phyloP scores from a whole-genome alignment of 441 rosid species.

The Pelargonium exstipulatum region DNA sequence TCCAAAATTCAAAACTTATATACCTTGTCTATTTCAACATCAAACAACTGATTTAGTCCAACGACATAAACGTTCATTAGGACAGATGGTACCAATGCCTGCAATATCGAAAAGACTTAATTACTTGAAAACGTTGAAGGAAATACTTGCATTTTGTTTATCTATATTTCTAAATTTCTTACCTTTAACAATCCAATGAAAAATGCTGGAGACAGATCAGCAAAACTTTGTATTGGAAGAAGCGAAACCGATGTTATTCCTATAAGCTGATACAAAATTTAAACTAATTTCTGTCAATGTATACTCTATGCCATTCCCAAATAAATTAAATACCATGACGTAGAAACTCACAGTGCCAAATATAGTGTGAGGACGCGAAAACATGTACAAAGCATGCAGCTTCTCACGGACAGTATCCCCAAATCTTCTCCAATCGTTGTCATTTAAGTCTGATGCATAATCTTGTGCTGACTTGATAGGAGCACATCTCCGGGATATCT shows the following conservation, averaged over 20 bases:
- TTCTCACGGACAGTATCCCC: background rate
- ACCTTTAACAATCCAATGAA: constrained; percentile 30
- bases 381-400: constrained; percentile 17
- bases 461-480: background rate
- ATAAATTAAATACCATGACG: background rate
- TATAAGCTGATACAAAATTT: constrained; percentile 17
- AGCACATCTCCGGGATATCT: background rate
- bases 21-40: constrained; percentile 37
- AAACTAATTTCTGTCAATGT: no score
- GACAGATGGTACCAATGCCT: constrained; percentile 31
- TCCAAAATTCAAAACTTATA: no score
- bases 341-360: constrained; percentile 30
- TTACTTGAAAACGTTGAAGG: no score
- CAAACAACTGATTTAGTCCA: constrained; percentile 35
- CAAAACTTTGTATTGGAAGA: constrained; percentile 24
- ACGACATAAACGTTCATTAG: constrained; percentile 32
- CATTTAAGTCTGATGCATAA: background rate
- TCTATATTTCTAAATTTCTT: background rate
- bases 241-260: constrained; percentile 33
- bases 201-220: constrained; percentile 28
- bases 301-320: background rate
- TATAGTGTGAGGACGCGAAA: constrained; percentile 36
- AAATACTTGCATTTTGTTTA: no score
- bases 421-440: background rate
- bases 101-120: background rate